Evolutionary conservation across 164 flowering plant genomes (phyloP).

Genomic region (Tetrastigma voinierianum): DNA sequence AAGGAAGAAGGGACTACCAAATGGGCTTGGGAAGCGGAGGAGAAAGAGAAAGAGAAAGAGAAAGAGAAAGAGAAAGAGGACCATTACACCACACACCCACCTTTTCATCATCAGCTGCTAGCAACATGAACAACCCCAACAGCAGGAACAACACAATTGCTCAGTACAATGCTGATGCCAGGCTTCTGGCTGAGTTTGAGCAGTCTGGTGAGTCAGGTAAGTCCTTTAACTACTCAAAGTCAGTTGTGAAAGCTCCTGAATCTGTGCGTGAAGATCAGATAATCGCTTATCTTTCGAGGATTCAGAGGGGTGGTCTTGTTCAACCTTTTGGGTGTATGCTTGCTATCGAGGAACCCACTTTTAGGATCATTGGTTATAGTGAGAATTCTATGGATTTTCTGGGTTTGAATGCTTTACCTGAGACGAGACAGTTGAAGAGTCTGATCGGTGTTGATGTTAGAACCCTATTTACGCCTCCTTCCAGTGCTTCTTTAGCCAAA

Average conservation of each 20-base stretch:
- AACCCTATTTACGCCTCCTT: slow-evolving; percentile 54
- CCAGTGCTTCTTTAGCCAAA: slow-evolving; percentile 47
- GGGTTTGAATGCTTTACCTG: slow-evolving; percentile 18
- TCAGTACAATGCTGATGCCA: slow-evolving; percentile 65
- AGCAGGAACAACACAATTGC: slow-evolving; percentile 26
- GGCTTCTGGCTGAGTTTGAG: slow-evolving; percentile 55
- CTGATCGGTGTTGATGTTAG: slow-evolving; percentile 63
- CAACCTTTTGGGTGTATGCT: slow-evolving; percentile 87
- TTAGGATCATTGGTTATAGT: slow-evolving; percentile 58
- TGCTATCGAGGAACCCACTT: slow-evolving; percentile 61
- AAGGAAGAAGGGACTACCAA: not conserved
- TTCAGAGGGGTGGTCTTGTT: slow-evolving; percentile 70
- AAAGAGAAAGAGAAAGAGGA: no score
- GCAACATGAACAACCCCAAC: slow-evolving; percentile 31
- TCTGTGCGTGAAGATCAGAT: slow-evolving; percentile 54
- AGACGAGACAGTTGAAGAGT: slow-evolving; percentile 20
- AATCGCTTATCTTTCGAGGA: slow-evolving; percentile 50
- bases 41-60: no score
- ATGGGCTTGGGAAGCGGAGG: slow-evolving; percentile 8
- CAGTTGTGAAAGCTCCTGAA: slow-evolving; percentile 26
- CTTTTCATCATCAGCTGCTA: slow-evolving; percentile 25
- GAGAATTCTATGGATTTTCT: slow-evolving; percentile 60
- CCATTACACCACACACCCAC: not conserved
- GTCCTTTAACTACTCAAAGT: slow-evolving; percentile 56
- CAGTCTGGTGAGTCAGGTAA: slow-evolving; percentile 54